Conservation (phyloP, 164 flowering plant genomes). For the Cinnamomum micranthum region DNA sequence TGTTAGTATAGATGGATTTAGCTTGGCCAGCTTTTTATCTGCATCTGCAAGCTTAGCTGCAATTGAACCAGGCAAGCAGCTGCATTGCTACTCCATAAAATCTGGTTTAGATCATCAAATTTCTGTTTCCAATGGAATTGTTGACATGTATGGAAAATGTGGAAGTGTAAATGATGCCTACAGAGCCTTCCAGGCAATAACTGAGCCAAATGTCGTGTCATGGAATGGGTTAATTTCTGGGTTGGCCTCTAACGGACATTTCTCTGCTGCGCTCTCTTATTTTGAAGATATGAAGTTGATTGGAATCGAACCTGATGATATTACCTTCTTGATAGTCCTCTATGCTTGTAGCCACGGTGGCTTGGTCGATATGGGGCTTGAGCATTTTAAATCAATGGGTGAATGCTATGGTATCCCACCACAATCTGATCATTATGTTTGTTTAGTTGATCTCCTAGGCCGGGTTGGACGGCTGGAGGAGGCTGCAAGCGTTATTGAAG, state of each 20-base stretch:
- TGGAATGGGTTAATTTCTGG: constrained; percentile 60
- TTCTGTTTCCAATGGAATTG: constrained; percentile 47
- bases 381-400: constrained; percentile 48
- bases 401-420: constrained; percentile 27
- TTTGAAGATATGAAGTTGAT: constrained; percentile 57
- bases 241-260: constrained; percentile 47
- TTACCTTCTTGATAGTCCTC: constrained; percentile 52
- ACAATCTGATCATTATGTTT: constrained; percentile 45
- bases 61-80: constrained; percentile 45
- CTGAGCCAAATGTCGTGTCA: constrained; percentile 45
- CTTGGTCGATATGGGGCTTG: constrained; percentile 45
- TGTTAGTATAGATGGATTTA: constrained; percentile 45
- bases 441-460: constrained; percentile 58
- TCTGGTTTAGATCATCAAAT: constrained; percentile 32
- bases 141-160: constrained; percentile 60
- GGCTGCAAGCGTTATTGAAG: constrained; percentile 38
- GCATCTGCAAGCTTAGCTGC: constrained; percentile 44
- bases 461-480: constrained; percentile 49
- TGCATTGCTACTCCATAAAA: constrained; percentile 47
- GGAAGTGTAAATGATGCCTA: constrained; percentile 34
- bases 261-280: constrained; percentile 40
- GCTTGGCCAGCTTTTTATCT: constrained; percentile 49
- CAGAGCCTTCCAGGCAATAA: constrained; percentile 35
- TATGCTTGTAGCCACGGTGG: constrained; percentile 59
- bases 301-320: constrained; percentile 40